Evolutionary conservation across 2,329 filamentous ascomycete genomes (phyloP), one percentile per base, ranked within the genome.

Genomic region (Fusarium sp.): DNA sequence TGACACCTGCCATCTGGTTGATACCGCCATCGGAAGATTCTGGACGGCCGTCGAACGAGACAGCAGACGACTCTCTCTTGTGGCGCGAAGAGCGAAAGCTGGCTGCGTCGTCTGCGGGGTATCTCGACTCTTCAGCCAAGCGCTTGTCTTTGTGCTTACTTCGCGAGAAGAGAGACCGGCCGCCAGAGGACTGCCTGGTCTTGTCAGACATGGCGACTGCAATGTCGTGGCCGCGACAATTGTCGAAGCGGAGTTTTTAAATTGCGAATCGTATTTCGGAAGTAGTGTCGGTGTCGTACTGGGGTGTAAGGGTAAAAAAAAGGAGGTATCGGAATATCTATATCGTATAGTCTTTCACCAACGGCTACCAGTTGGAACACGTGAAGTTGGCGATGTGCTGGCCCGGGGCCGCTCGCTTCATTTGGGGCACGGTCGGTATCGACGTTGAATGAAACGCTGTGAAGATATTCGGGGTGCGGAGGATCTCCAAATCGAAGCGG

Each of bases 81-180:
- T 96, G 91, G 78, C 92, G 87, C 71, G 93, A 94, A 63, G 88
- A 89, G 77, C 90, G 89, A 67, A 87, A 85, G 80, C 85, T 90
- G 75, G 85, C 82, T 55, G 88, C 86, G 73, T 91, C 89, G 73
- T 91, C 86, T 72, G 84, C 84, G 57, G 85, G 84, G 73, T 86
- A 85, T 72, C 85, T 84, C 73, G 85, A 83, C 76, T 90, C 88
- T 74, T 88, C 87, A 68, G 84, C 81, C 75, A 86, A 85, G 78
- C 90, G 88, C 76, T 88, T 87, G 75, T 87, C 85, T 81, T 90
- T 93, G 81, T 97, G 92, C 83, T 94, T 96, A 82, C 91, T 92
- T 78, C 94, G 89, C 76, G 93, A 94, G 84, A 98, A 98, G 85
- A 98, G 94, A 69, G 91, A 93, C 78, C 90, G 91, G 77, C 86